Base-by-base conservation (phyloP, 164 flowering plant genomes). In the Saururus chinensis region DNA sequence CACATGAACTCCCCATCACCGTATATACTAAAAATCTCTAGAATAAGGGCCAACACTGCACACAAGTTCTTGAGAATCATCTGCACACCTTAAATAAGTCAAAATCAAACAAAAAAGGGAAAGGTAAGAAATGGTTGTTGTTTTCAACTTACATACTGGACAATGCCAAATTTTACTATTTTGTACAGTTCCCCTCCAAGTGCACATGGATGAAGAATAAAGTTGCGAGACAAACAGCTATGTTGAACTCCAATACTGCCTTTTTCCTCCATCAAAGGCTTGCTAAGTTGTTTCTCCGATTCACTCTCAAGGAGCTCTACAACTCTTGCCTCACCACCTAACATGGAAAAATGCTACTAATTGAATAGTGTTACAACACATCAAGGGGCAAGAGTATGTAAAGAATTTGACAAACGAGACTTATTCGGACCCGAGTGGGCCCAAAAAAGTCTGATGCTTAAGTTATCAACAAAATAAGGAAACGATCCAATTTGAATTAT, bases 1-100 rank as follows among this genome's bases (percentile, higher is more conserved):
- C 93, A 92, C 78, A 86, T 86, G 79, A 92, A 89, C 70, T 89
- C 81, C 49, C 98, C 93, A 62, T 86, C 86, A 37, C 96, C 93
- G 74, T 89, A 92, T 23, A 86, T 88, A 21, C 96, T 96, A 70
- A 76, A 73, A 24, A 80, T 71, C 80, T 87, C 98, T 74, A 89
- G 78, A 42, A 89, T 8, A 12, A 89, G 63, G 42, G 95, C 84
- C 67, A 92, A 65, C 67, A 92, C 81, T 57, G 95, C 84, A 69
- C 91, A 87, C 22, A 78, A 14, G 48, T 86, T 86, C 84, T 89
- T 92, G 77, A 89, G 73, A 74, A 89, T 89, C 96, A 89, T 92
- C 96, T 92, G 88, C 19, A 49, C 19, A 25, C 62, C 57, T 71
- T 64, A 51, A 56, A 64, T 19, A 14, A 10, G n/a, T 68, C 67